phyloP scores from a whole-genome alignment of 208 protist species.

The Wallacemonas collosoma region DNA sequence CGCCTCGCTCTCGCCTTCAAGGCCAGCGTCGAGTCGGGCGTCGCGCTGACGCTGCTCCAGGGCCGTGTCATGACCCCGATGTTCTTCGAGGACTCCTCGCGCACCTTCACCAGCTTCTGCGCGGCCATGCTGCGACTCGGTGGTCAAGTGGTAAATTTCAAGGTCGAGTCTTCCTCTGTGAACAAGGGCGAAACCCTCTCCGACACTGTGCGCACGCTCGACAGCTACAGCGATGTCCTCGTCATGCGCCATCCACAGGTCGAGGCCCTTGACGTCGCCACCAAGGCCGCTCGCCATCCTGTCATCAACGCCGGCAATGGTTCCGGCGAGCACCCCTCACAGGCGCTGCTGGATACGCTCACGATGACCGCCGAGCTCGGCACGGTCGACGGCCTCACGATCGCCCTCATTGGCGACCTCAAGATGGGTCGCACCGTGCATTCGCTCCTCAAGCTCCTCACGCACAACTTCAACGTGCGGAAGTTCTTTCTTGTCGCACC shows the following conservation, averaged over 20 bases:
- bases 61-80: constrained; percentile 85
- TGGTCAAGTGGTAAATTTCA: constrained; percentile 82
- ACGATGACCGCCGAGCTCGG: constrained; percentile 96
- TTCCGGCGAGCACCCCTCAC: constrained; percentile 97
- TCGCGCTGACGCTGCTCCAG: constrained; percentile 55
- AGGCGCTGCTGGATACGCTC: constrained; percentile 97
- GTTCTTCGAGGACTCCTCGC: constrained; percentile 87
- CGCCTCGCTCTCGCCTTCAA: constrained; percentile 55
- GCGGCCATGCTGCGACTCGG: constrained; percentile 86
- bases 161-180: constrained; percentile 70
- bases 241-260: constrained; percentile 95
- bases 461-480: constrained; percentile 82
- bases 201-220: constrained; percentile 85
- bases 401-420: constrained; percentile 97
- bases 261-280: constrained; percentile 76
- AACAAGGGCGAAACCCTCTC: constrained; percentile 87
- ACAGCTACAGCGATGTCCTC: constrained; percentile 94
- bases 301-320: constrained; percentile 98
- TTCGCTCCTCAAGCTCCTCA: constrained; percentile 93
- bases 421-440: constrained; percentile 98
- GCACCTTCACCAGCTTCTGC: constrained; percentile 81
- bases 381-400: constrained; percentile 84
- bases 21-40: constrained; percentile 44
- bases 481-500: constrained; percentile 93
- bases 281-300: constrained; percentile 63